phyloP scores from a whole-genome alignment of 176 grass and related monocot genomes.

The Cenchrus purpureus region DNA sequence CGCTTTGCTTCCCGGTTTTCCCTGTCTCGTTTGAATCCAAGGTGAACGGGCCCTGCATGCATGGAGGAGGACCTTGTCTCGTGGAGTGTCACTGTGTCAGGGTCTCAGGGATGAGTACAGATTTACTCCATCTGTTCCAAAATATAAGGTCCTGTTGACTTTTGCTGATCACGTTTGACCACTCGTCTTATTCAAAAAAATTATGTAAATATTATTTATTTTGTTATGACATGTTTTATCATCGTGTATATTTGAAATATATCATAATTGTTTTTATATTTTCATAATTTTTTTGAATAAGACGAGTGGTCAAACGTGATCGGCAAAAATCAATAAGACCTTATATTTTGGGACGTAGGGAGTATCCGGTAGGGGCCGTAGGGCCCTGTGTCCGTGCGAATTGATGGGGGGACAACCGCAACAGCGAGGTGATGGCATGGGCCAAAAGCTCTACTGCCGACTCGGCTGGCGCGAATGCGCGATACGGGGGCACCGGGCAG shows the following conservation, averaged over 20 bases:
- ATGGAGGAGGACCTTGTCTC: not conserved
- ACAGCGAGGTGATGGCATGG: not conserved
- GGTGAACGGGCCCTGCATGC: no score
- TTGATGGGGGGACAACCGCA: slow-evolving; percentile 26
- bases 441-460: slow-evolving; percentile 13
- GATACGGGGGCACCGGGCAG: not conserved
- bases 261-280: no score
- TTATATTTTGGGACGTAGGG: no score
- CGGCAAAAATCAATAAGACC: no score
- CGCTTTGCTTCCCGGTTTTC: not conserved
- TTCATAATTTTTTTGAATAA: no score
- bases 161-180: no score
- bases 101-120: not conserved
- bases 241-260: no score
- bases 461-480: not conserved
- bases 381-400: not conserved
- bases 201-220: no score
- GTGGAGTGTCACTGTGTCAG: not conserved
- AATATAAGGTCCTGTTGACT: no score
- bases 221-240: no score
- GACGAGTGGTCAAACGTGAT: no score
- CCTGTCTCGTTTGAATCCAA: not conserved
- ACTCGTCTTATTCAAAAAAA: no score
- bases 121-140: not conserved
- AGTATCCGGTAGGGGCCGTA: not conserved